Base-by-base conservation (phyloP, 2,329 filamentous ascomycete genomes). In the Fusarium domesticum region DNA sequence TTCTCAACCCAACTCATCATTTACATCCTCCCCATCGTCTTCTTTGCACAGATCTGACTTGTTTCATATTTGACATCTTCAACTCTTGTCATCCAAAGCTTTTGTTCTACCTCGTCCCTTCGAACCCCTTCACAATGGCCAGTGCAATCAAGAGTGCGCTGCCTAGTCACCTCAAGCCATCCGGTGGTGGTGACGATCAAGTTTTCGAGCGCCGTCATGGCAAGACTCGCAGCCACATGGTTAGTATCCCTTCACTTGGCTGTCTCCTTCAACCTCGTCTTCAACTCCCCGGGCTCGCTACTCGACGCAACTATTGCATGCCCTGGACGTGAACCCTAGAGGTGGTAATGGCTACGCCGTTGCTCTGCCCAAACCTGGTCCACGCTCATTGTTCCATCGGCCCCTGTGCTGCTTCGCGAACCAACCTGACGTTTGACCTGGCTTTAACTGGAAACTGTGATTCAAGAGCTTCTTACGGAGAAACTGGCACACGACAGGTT, bases 151-250 rank as follows among this genome's bases (percentile, higher is more conserved):
- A 81, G 75, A 83, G 81, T 71, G 87, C 88, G 54, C 75, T 96
- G 60, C 89, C 91, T 54, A 77, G 87, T 34, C 92, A 95, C 77
- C 79, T 96, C 62, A 92, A 89, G 79, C 78, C 83, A 51, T 61
- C 61, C 58, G 75, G 69, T 45, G 67, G 61, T 39, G 70, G 68
- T 28, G 71, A 70, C 45, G 64, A 65, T 47, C 72, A 76, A 38
- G 73, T 72, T 54, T 76, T 82, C 55, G 72, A 77, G 59, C 75
- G 77, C 52, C 83, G 84, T 66, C 87, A 91, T 70, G 87, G 87
- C 73, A 91, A 91, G 80, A 87, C 85, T 58, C 85, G 87, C 69
- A 89, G 85, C 50, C 87, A 91, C 71, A 87, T 91, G 82, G 87
- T 87, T 72, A 81, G 86, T 83, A 28, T 28, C 14, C 23, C n/a